These are phyloP conservation scores for Primulina tabacum DNA, from an alignment of 257 asterid genomes.

Conservation along the genomic window DNA sequence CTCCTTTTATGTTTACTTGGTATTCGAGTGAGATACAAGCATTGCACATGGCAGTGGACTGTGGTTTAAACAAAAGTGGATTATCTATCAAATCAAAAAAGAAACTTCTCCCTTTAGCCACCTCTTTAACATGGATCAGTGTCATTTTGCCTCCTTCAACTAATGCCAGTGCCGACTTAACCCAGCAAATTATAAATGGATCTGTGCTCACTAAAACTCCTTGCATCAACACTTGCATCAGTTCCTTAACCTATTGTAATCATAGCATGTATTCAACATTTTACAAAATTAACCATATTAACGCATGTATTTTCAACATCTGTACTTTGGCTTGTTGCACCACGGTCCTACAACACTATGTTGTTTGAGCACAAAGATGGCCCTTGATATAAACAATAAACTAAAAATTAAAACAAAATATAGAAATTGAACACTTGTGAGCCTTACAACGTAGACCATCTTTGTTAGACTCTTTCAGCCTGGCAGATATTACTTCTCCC, in stretches of 20 bases:
- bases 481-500: conserved; percentile 80
- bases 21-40: background rate
- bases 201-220: too few species aligned
- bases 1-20: too few species aligned
- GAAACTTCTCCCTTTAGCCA: background rate
- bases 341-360: too few species aligned
- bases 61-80: background rate
- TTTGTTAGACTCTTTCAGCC: conserved; percentile 58
- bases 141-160: too few species aligned
- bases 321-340: too few species aligned
- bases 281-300: too few species aligned
- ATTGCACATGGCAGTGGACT: background rate
- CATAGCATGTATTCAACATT: too few species aligned
- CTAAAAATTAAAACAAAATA: background rate
- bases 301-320: too few species aligned
- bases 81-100: conserved; percentile 1
- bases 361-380: background rate
- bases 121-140: background rate
- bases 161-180: too few species aligned
- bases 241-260: too few species aligned
- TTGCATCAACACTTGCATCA: too few species aligned
- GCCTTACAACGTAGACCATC: conserved; percentile 72
- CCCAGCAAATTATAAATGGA: too few species aligned
- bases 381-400: conserved; percentile 6
- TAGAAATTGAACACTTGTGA: conserved; percentile 6